A percentile compares a stretch with the other conserved stretches of the same genome.
These are phyloP conservation scores for Hanseniaspora sp. DNA, from an alignment of 1,139 yeast species.

Conservation along the genomic window DNA sequence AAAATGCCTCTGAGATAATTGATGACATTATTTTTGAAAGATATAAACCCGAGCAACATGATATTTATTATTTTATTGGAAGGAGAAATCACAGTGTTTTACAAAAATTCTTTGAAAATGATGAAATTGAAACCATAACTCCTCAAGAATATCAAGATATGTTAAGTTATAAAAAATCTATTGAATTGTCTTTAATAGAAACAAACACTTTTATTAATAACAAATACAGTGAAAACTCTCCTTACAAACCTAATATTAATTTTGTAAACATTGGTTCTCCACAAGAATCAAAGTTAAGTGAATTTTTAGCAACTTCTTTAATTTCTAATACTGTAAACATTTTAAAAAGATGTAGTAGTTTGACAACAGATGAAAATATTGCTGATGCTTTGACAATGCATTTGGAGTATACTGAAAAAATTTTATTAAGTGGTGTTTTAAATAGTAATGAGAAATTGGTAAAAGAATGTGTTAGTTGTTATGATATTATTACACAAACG, in stretches of 20 bases:
- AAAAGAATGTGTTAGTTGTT: slow-evolving; percentile 7
- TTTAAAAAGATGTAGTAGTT: slow-evolving; percentile 8
- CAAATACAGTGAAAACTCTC: neutral
- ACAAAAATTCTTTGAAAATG: neutral
- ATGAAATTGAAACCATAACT: neutral
- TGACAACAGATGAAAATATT: slow-evolving; percentile 1
- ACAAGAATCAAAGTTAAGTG: neutral
- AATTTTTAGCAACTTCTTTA: slow-evolving; percentile 20
- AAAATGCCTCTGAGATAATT: slow-evolving; percentile 5
- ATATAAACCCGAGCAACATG: slow-evolving; percentile 34
- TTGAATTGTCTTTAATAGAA: neutral
- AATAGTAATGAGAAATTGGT: neutral
- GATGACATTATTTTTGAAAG: neutral
- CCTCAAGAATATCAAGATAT: neutral
- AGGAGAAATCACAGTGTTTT: neutral
- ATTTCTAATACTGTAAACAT: slow-evolving; percentile 1
- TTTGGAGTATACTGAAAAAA: slow-evolving; percentile 5
- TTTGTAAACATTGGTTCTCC: neutral
- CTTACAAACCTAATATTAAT: neutral
- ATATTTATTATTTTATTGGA: slow-evolving; percentile 17
- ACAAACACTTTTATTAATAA: neutral
- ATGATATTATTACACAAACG: neutral
- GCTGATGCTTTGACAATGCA: neutral
- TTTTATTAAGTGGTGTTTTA: slow-evolving; percentile 11
- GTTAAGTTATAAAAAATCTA: neutral